These are phyloP conservation scores for Geranium brycei DNA, from an alignment of 345 rosid genomes.

Conservation along the genomic window DNA sequence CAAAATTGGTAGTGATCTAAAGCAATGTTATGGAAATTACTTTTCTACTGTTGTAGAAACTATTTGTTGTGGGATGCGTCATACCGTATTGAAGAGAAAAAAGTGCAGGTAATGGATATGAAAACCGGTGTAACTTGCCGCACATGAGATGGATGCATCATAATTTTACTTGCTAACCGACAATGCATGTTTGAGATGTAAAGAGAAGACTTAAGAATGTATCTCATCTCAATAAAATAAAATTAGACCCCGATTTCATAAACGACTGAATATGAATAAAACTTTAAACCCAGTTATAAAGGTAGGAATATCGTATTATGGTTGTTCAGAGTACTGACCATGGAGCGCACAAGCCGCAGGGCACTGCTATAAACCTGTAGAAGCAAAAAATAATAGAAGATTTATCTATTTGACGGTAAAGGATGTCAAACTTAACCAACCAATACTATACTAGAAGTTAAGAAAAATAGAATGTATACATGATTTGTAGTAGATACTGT, in stretches of 20 bases:
- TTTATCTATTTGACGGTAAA: neutral
- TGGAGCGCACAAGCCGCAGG: constrained; percentile 83
- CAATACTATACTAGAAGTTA: neutral
- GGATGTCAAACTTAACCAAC: neutral
- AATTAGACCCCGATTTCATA: neutral
- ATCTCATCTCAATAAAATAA: too few species aligned
- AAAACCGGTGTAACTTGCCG: neutral
- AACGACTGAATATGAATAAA: neutral
- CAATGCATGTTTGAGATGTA: neutral
- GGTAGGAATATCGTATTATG: neutral
- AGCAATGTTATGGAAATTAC: too few species aligned
- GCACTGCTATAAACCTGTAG: constrained; percentile 94
- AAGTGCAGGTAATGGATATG: neutral
- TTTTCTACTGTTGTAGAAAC: neutral
- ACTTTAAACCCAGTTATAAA: neutral
- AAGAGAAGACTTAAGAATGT: too few species aligned
- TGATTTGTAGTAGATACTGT: too few species aligned
- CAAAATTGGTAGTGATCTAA: too few species aligned
- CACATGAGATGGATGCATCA: neutral
- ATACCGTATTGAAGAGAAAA: too few species aligned
- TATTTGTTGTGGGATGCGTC: neutral
- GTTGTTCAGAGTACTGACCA: constrained; percentile 51
- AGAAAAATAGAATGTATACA: neutral
- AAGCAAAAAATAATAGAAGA: constrained; percentile 3
- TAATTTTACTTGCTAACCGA: neutral